These are phyloP conservation scores for Sanghuangporus sanghuang DNA, from an alignment of 1,284 basidiomycete species.

Conservation along the genomic window DNA sequence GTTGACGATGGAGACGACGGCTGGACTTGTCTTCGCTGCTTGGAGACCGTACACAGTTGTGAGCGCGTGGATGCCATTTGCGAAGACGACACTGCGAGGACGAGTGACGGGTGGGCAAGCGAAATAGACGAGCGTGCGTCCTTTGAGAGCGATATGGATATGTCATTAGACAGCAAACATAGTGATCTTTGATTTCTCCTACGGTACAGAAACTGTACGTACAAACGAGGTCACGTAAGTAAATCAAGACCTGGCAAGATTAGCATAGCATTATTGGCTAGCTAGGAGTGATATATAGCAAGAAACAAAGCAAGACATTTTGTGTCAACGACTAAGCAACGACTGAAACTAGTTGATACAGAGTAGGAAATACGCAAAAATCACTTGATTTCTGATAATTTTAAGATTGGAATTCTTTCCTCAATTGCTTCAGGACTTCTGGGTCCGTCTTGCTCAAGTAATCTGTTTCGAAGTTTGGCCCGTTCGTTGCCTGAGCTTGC, in stretches of 20 bases:
- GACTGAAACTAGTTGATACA: background rate
- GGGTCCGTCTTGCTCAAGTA: constrained; percentile 66
- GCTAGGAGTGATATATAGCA: background rate
- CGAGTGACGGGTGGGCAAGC: constrained; percentile 16
- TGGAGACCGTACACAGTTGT: constrained; percentile 49
- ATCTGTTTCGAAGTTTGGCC: constrained; percentile 50
- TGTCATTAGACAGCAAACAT: constrained; percentile 7
- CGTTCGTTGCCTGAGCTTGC: constrained; percentile 50
- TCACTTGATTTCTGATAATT: background rate
- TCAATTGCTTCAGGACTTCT: constrained; percentile 63
- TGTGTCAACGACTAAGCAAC: background rate
- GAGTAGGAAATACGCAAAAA: background rate
- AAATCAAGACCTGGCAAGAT: background rate
- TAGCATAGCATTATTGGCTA: background rate
- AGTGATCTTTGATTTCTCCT: background rate
- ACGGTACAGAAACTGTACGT: background rate
- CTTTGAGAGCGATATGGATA: constrained; percentile 11
- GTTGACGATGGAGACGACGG: constrained; percentile 58
- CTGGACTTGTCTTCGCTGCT: constrained; percentile 83
- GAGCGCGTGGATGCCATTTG: constrained; percentile 36
- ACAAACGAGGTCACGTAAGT: background rate
- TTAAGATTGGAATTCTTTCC: constrained; percentile 41
- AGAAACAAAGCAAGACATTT: background rate
- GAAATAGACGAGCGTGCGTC: constrained; percentile 16
- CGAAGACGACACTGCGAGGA: constrained; percentile 9